These are phyloP conservation scores for Phyllosticta citrichinensis DNA, from an alignment of 2,329 filamentous ascomycete species.

Conservation along the genomic window DNA sequence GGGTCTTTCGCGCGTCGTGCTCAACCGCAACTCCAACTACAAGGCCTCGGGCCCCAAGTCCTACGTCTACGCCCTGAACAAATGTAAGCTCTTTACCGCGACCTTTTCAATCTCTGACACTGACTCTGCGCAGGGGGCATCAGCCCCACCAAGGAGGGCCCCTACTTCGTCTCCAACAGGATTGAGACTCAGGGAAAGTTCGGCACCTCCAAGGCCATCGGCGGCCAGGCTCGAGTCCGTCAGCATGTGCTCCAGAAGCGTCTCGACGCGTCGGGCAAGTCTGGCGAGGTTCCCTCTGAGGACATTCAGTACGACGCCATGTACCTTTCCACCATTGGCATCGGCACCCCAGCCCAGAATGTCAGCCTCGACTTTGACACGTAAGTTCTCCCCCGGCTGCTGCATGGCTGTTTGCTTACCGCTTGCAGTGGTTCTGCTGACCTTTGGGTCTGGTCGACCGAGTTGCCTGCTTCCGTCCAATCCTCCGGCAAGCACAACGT, in stretches of 20 bases:
- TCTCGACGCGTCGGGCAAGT: constrained; percentile 21
- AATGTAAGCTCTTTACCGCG: constrained; percentile 29
- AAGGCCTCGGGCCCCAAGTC: constrained; percentile 45
- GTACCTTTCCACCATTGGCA: constrained; percentile 54
- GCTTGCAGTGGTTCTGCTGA: constrained; percentile 35
- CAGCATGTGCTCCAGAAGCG: constrained; percentile 41
- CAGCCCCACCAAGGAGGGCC: constrained; percentile 51
- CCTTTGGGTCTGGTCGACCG: constrained; percentile 49
- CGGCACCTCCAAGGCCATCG: constrained; percentile 35
- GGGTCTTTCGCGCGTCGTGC: constrained; percentile 17
- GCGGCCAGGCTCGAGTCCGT: constrained; percentile 38
- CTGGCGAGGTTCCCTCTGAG: constrained; percentile 46
- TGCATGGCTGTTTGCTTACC: neutral
- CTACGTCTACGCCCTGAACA: constrained; percentile 51
- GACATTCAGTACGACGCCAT: constrained; percentile 58
- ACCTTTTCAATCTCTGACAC: neutral
- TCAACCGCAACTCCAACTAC: constrained; percentile 18
- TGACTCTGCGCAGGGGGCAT: constrained; percentile 37
- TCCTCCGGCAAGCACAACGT: constrained; percentile 37
- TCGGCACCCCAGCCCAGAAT: constrained; percentile 56
- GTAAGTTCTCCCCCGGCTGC: neutral
- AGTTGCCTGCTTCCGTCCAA: constrained; percentile 31
- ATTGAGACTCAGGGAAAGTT: constrained; percentile 41
- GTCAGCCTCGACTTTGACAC: constrained; percentile 58
- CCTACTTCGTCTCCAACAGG: constrained; percentile 45